Conservation (phyloP, 78 protist species). For the Protostelium mycophagum region DNA sequence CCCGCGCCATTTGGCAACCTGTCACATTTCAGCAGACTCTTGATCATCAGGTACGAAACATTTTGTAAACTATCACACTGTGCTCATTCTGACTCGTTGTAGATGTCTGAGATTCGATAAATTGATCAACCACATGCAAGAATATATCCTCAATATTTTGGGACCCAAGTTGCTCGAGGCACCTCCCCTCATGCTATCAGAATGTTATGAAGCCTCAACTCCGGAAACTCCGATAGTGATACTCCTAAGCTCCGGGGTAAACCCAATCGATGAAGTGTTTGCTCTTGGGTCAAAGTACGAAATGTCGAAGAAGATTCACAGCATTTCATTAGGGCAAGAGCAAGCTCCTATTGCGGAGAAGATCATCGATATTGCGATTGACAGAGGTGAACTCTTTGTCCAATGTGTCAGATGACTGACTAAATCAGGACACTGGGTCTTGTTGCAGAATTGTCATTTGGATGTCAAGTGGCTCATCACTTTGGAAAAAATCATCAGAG, state of each 20-base stretch:
- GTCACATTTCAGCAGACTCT: neutral
- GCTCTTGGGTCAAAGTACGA: neutral
- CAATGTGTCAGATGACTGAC: too few relatives aligned
- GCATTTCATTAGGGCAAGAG: conserved; percentile 43
- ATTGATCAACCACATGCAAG: neutral
- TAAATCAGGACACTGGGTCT: conserved; percentile 84
- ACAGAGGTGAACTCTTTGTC: too few relatives aligned
- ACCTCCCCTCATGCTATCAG: conserved; percentile 74
- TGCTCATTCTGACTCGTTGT: neutral
- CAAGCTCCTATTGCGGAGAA: conserved; percentile 52
- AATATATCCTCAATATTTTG: conserved; percentile 9
- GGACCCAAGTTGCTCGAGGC: conserved; percentile 75
- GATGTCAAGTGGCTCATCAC: conserved; percentile 55
- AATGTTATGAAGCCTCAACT: conserved; percentile 58
- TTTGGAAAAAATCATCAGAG: conserved; percentile 75
- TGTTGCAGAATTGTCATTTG: conserved; percentile 85
- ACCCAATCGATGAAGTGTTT: conserved; percentile 63
- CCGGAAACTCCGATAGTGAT: conserved; percentile 76
- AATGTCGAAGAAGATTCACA: neutral
- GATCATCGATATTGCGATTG: conserved; percentile 20
- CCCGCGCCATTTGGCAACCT: neutral
- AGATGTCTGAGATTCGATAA: neutral
- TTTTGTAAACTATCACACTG: neutral
- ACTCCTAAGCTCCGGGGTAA: conserved; percentile 81
- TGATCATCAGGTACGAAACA: neutral